Evolutionary conservation across 164 flowering plant species (phyloP).

Genomic region (Brasenia schreberi): DNA sequence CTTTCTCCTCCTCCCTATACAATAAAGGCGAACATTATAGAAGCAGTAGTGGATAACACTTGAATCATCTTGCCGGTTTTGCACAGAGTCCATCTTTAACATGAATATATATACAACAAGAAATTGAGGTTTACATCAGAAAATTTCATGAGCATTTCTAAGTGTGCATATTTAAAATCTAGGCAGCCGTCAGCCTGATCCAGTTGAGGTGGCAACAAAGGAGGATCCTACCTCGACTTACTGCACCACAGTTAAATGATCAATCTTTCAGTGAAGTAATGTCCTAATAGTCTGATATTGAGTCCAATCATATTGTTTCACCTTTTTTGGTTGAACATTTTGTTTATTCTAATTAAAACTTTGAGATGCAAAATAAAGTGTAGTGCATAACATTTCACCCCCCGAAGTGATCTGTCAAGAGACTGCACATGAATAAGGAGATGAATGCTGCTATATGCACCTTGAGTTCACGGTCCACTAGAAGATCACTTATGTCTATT

Average conservation of each 20-base stretch:
- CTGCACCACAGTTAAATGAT: neutral
- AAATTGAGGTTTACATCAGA: neutral
- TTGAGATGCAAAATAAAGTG: no score
- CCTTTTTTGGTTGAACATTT: no score
- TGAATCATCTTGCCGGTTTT: neutral
- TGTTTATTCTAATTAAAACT: no score
- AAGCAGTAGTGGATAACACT: neutral
- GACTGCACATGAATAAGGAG: neutral
- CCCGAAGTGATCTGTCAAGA: neutral
- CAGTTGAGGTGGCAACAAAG: neutral
- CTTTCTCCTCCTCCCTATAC: slow-evolving; percentile 34
- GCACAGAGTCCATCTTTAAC: neutral
- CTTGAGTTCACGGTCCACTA: no score
- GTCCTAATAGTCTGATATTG: no score
- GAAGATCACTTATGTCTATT: no score
- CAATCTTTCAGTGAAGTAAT: no score
- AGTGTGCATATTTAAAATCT: neutral
- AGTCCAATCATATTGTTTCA: no score
- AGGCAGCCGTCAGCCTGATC: neutral
- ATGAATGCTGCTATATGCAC: no score
- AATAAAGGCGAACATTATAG: neutral
- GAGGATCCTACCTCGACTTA: neutral
- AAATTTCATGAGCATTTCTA: neutral
- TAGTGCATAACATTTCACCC: neutral
- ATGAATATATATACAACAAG: neutral